Evolutionary conservation across 2,329 filamentous ascomycete species (phyloP), one percentile per base, ranked within the genome.

Genomic region (Ophiostoma novo-ulmi): DNA sequence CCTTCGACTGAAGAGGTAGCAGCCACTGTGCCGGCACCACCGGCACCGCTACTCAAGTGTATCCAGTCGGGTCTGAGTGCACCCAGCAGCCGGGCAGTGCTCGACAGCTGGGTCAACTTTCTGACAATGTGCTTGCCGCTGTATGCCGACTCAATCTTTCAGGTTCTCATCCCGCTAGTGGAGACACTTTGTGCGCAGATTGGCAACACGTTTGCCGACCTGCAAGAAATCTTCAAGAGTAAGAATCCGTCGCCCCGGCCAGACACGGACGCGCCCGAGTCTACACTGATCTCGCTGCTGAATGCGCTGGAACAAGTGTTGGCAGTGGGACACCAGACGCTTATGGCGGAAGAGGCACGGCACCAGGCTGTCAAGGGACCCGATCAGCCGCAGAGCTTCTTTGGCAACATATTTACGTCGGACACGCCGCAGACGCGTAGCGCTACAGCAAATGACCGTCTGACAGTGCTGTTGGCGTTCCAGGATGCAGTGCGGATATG

Each of bases 401-500:
- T 98, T 76, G 93, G 93, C 64, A 97, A 92, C 75, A 97, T 97
- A 0, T 97, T 97, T 77, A 86, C 92, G 52, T 87, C 91, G 0
- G 93, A 97, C 72, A 35, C 65, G 0, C 88, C 86, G 0, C 88
- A 94, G 72, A 85, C 88, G n/a, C 89, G 93, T 67, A 93, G 89
- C 72, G 88, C 90, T 8, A 93, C 92, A n/a, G 93, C 94, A 10
- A 99, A 98, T 76, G 94, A 95, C 75, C 88, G 94, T 65, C 84
- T 99, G 31, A 98, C 95, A 0, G 94, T 99, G 26, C 85, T 97
- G 63, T 84, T 99, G n/a, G 96, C 94, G 13, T 97, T 99, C 78
- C 94, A 98, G 79, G 96, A 99, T 78, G 93, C 94, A 0, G 92
- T 98, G 71, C 88, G 93, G 35, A 91, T 97, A 68, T 97, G 94